Evolutionary conservation across 805 yeast species (phyloP).

Genomic region (Ogataea dorogensis): DNA sequence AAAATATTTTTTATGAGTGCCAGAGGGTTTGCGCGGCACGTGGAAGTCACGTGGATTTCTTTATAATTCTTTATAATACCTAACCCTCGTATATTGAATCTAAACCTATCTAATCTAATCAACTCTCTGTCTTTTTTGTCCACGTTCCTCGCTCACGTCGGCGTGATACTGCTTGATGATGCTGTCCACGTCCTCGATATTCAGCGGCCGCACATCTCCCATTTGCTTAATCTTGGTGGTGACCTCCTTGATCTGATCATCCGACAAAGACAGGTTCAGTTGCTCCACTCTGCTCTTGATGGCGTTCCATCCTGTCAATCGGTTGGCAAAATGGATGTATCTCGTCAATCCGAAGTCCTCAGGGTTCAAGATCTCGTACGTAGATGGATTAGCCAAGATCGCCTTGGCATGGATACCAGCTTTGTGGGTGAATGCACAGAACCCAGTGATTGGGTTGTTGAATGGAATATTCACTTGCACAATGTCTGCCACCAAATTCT

Average conservation of each 20-base stretch:
- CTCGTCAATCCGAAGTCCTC: slow-evolving; percentile 93
- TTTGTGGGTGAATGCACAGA: slow-evolving; percentile 99
- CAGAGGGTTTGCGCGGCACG: slow-evolving; percentile 7
- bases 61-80: neutral
- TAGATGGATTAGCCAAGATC: slow-evolving; percentile 95
- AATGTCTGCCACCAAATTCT: slow-evolving; percentile 93
- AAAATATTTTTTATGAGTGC: slow-evolving; percentile 8
- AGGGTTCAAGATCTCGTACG: slow-evolving; percentile 96
- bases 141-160: slow-evolving; percentile 37
- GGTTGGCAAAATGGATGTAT: slow-evolving; percentile 96
- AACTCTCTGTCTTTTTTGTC: slow-evolving; percentile 6
- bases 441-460: slow-evolving; percentile 98
- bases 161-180: slow-evolving; percentile 93
- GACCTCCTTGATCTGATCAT: slow-evolving; percentile 92
- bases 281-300: slow-evolving; percentile 98
- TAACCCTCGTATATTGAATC: neutral
- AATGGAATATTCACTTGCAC: slow-evolving; percentile 96
- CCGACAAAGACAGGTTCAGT: slow-evolving; percentile 83
- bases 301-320: slow-evolving; percentile 99
- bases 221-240: slow-evolving; percentile 88
- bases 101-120: slow-evolving; percentile 5
- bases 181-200: slow-evolving; percentile 96
- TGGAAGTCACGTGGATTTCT: slow-evolving; percentile 7
- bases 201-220: slow-evolving; percentile 92
- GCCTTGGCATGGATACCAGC: slow-evolving; percentile 99